These are phyloP conservation scores for Oryza nivara DNA, from an alignment of 176 grass and related monocot species.

Conservation along the genomic window DNA sequence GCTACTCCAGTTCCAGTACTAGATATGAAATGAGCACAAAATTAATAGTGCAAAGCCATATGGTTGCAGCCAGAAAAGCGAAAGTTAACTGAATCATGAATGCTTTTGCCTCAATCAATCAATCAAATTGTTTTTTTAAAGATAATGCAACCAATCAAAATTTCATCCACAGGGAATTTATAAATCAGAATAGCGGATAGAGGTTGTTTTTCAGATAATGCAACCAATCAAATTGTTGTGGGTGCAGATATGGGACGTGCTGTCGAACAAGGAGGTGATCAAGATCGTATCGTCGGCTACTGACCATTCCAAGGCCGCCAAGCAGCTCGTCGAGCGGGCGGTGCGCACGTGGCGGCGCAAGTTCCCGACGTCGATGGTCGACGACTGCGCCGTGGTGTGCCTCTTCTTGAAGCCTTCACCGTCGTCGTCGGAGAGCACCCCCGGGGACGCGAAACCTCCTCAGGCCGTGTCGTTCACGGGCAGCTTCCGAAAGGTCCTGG, in stretches of 20 bases:
- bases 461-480: slow-evolving; percentile 28
- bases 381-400: slow-evolving; percentile 79
- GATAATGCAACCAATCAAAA: too few species aligned
- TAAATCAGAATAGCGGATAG: too few species aligned
- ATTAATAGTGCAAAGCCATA: neutral
- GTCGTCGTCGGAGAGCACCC: neutral
- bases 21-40: neutral
- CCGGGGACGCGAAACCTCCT: neutral
- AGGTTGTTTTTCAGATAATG: too few species aligned
- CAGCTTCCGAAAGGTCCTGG: slow-evolving; percentile 56
- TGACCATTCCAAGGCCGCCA: slow-evolving; percentile 61
- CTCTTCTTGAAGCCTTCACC: slow-evolving; percentile 56
- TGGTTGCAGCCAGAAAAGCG: neutral
- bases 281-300: slow-evolving; percentile 59
- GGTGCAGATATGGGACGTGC: slow-evolving; percentile 85
- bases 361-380: slow-evolving; percentile 74
- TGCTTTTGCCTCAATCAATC: neutral
- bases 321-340: slow-evolving; percentile 58
- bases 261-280: slow-evolving; percentile 76
- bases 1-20: too few species aligned
- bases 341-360: slow-evolving; percentile 68
- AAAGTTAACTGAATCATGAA: slow-evolving; percentile 35
- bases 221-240: neutral
- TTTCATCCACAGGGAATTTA: too few species aligned
- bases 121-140: too few species aligned